A percentile compares a stretch with the other conserved stretches of the same genome.
Evolutionary conservation across 768 basidiomycete species (phyloP).

Genomic region (Scleroderma citrinum): DNA sequence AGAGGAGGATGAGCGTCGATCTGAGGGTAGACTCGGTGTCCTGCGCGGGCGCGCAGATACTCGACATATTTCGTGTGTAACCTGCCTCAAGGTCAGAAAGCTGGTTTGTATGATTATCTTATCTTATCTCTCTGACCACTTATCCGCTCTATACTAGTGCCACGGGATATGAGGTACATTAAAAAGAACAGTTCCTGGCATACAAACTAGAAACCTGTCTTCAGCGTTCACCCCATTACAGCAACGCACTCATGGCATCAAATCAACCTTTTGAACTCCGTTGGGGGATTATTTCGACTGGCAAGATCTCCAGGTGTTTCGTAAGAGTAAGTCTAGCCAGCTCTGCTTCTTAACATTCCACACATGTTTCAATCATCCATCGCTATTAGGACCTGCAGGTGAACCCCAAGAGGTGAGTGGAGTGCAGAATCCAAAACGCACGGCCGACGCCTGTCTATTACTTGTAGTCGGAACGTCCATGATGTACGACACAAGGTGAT

Average conservation of each 20-base stretch:
- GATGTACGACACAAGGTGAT: constrained; percentile 64
- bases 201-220: neutral
- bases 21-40: constrained; percentile 21
- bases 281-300: constrained; percentile 89
- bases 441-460: constrained; percentile 1
- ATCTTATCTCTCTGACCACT: too few species aligned
- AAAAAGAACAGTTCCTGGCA: too few species aligned
- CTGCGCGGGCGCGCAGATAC: neutral
- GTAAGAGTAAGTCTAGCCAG: constrained; percentile 43
- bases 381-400: constrained; percentile 58
- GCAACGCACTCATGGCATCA: constrained; percentile 10
- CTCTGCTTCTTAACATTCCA: neutral
- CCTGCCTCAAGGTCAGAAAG: too few species aligned
- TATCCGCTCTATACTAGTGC: too few species aligned
- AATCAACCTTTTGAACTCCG: constrained; percentile 43
- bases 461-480: constrained; percentile 61
- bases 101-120: too few species aligned
- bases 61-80: constrained; percentile 2
- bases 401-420: constrained; percentile 63
- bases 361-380: neutral
- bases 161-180: too few species aligned
- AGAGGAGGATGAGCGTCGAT: constrained; percentile 38
- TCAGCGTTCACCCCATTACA: neutral
- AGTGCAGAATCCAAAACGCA: neutral
- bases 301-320: constrained; percentile 62